phyloP scores from a whole-genome alignment of 129 eudicot genomes.

The Calendula officinalis region DNA sequence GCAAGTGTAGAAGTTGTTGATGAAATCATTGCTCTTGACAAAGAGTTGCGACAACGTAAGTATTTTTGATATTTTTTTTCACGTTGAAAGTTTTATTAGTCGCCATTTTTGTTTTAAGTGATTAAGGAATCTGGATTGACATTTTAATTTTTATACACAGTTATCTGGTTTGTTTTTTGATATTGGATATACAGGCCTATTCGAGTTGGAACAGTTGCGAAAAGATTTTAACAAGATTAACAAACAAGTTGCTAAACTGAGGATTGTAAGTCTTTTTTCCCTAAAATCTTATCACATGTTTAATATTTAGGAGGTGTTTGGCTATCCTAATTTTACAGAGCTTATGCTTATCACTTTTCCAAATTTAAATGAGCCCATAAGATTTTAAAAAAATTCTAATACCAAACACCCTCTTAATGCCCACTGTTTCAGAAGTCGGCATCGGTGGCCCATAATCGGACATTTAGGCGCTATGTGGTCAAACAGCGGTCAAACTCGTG shows the following conservation, averaged over 20 bases:
- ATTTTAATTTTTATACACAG: not conserved
- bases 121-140: not conserved
- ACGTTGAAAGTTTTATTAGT: conserved; percentile 2
- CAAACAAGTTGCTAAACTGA: conserved; percentile 71
- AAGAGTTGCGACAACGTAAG: conserved; percentile 64
- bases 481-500: no score
- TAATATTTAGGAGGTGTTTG: no score
- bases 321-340: no score
- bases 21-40: conserved; percentile 73
- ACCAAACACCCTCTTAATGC: no score
- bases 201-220: conserved; percentile 67
- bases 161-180: not conserved
- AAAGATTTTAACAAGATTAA: conserved; percentile 68
- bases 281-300: not conserved
- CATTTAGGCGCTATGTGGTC: no score
- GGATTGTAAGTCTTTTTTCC: conserved; percentile 54
- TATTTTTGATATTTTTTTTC: not conserved
- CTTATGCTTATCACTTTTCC: no score
- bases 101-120: not conserved
- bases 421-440: no score
- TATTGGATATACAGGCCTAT: conserved; percentile 51
- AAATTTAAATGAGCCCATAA: no score
- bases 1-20: conserved; percentile 66
- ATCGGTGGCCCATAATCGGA: no score
- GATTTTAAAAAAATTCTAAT: no score